Evolutionary conservation across 345 rosid species (phyloP).

Genomic region (Firmiana major): DNA sequence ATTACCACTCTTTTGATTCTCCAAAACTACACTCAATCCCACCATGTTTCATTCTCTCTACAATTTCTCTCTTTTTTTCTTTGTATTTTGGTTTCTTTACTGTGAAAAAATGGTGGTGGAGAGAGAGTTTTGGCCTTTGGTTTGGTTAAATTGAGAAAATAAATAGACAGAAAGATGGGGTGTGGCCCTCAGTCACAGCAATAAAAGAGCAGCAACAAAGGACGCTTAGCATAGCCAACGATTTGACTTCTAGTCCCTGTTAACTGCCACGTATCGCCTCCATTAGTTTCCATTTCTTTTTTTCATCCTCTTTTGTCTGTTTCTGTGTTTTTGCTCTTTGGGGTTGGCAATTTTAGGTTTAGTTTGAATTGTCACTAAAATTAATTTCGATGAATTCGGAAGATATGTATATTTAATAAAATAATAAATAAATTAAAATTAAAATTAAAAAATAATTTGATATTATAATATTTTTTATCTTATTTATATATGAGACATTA

Average conservation of each 20-base stretch:
- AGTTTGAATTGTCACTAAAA: no score
- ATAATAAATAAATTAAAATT: no score
- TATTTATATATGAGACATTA: no score
- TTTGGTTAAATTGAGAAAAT: constrained; percentile 15
- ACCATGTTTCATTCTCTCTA: constrained; percentile 41
- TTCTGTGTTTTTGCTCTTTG: neutral
- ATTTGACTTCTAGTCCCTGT: constrained; percentile 54
- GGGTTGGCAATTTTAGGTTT: no score
- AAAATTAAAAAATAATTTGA: no score
- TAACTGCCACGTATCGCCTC: constrained; percentile 54
- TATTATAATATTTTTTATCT: no score
- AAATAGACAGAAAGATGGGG: constrained; percentile 17
- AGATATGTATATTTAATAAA: no score
- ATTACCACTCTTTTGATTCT: constrained; percentile 29
- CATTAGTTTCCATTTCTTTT: constrained; percentile 19
- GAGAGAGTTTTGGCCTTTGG: neutral
- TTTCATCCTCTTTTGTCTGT: neutral
- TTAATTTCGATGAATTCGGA: no score
- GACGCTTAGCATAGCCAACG: constrained; percentile 18
- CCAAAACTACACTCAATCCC: constrained; percentile 77
- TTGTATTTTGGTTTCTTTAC: no score
- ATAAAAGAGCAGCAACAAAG: constrained; percentile 31
- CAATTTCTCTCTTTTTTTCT: no score
- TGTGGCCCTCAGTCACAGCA: constrained; percentile 28
- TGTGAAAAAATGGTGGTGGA: no score